Evolutionary conservation across 768 basidiomycete genomes (phyloP), one percentile per base, ranked within the genome.

Genomic region (Postia placenta): DNA sequence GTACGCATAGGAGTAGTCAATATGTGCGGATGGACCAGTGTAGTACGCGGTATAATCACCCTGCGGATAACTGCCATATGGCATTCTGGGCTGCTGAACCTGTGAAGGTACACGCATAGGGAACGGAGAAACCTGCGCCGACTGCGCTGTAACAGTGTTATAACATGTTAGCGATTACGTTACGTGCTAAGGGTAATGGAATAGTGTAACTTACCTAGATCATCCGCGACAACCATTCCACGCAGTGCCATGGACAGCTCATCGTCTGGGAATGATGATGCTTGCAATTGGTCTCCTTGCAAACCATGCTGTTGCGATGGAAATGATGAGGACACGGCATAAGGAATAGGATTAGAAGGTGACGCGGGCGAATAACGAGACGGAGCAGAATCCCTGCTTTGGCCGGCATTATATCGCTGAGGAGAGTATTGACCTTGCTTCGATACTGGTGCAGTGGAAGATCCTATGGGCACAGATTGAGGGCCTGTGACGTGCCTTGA

Each of bases 31-130:
- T 26, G 74, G 71, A 36, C 71, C 74, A 41, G 69, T 62, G 65
- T 83, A 84, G 60, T 83, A 85, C 7, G 72, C 68, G 22, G 75
- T 69, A 61, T 80, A 87, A 38, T 86, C 85, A 19, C 74, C 64
- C 55, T 72, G 75, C 22, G 73, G 70, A 57, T 76, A 84, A 36
- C 67, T 62, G 39, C 69, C 69, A 60, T 77, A 86, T 1, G 72
- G 69, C 35, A 67, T 63, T 45, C 75, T 71, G 7, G 69, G 69
- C 45, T 72, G 76, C 50, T 70, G 71, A 57, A 74, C 60, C 27
- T 56, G 62, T 14, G 69, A 70, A 48, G 72, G 69, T 2, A 64
- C 69, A 55, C 71, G 76, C 38, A 68, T 59, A 48, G 69, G 74
- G 45, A 69, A 68, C 33, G 65, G 60, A 22, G 65, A 40, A 42